Evolutionary conservation across 2,329 filamentous ascomycete species (phyloP).

Genomic region (Phialophora tarda): DNA sequence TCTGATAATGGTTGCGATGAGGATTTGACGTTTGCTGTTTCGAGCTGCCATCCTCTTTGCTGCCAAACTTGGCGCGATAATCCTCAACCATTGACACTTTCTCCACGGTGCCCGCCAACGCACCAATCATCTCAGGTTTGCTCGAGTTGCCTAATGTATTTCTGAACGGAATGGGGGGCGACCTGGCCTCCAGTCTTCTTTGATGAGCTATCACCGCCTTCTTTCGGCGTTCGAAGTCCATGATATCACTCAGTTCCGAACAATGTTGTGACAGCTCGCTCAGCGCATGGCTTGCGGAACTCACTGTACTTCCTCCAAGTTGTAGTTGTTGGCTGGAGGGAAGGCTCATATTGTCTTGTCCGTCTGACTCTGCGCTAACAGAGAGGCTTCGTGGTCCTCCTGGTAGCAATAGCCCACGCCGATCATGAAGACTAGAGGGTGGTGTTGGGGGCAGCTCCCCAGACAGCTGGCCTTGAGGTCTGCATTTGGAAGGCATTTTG

Average conservation of each 20-base stretch:
- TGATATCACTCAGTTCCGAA: slow-evolving; percentile 42
- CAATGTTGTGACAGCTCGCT: slow-evolving; percentile 16
- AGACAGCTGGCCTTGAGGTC: slow-evolving; percentile 14
- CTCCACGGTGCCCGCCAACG: background rate
- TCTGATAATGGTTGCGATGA: slow-evolving; percentile 44
- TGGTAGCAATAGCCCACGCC: background rate
- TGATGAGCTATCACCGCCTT: slow-evolving; percentile 43
- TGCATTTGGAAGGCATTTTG: slow-evolving; percentile 26
- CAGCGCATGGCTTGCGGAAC: background rate
- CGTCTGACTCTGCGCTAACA: background rate
- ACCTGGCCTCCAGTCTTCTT: slow-evolving; percentile 28
- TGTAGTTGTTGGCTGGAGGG: background rate
- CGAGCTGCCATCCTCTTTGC: background rate
- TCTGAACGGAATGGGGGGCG: slow-evolving; percentile 2
- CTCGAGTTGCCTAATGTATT: slow-evolving; percentile 8
- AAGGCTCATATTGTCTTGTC: background rate
- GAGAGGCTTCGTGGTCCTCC: background rate
- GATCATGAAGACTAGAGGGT: slow-evolving; percentile 4
- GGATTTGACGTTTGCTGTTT: slow-evolving; percentile 20
- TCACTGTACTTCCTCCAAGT: background rate
- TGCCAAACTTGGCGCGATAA: slow-evolving; percentile 17
- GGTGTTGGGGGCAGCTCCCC: background rate
- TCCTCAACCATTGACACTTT: slow-evolving; percentile 3
- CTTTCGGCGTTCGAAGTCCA: slow-evolving; percentile 50
- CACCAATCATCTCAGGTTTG: background rate